Conservation (phyloP, 2,329 filamentous ascomycete species). For the Colletotrichum sp. region DNA sequence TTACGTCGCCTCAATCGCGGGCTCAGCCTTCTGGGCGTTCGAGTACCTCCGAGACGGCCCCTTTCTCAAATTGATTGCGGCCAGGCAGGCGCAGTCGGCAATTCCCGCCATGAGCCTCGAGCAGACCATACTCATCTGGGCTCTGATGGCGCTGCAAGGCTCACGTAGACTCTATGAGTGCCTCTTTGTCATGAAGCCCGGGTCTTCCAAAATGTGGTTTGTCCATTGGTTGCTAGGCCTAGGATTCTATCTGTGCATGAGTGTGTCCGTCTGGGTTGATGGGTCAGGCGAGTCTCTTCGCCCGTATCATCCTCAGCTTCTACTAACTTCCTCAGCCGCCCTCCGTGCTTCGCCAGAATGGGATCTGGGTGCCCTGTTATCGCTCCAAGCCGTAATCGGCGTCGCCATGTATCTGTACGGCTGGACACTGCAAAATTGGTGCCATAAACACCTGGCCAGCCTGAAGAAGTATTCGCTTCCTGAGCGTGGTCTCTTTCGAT, state of each 20-base stretch:
- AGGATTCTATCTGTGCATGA: constrained; percentile 75
- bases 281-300: constrained; percentile 63
- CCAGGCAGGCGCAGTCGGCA: constrained; percentile 34
- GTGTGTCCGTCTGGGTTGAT: constrained; percentile 84
- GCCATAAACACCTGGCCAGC: constrained; percentile 71
- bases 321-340: background rate
- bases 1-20: constrained; percentile 73
- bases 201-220: constrained; percentile 81
- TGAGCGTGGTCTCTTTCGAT: constrained; percentile 70
- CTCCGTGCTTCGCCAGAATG: background rate
- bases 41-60: constrained; percentile 63
- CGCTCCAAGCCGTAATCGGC: constrained; percentile 52
- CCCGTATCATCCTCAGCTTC: background rate
- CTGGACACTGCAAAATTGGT: constrained; percentile 75
- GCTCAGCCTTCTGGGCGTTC: constrained; percentile 75
- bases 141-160: constrained; percentile 78
- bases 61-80: constrained; percentile 52
- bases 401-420: constrained; percentile 70
- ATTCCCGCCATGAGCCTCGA: constrained; percentile 57
- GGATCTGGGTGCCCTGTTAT: background rate
- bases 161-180: constrained; percentile 79
- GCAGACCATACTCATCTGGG: constrained; percentile 71
- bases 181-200: constrained; percentile 65
- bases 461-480: constrained; percentile 86
- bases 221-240: constrained; percentile 83